Conservation (phyloP, 2,329 filamentous ascomycete genomes). For the Neocucurbitaria cava region DNA sequence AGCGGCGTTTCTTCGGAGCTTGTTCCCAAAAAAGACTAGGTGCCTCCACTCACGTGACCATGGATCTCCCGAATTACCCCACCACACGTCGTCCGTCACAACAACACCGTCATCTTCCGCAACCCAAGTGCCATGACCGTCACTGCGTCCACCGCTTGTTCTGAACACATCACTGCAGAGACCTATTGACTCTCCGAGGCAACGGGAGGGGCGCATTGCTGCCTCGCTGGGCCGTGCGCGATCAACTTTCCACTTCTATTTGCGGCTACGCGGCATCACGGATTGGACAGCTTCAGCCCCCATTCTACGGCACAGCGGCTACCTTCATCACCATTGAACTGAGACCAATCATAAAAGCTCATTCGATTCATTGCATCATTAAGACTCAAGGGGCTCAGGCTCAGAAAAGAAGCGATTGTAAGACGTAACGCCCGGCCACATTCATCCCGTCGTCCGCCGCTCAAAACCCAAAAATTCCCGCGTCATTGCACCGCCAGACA, state of each 20-base stretch:
- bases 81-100: slow-evolving; percentile 37
- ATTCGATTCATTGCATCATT: slow-evolving; percentile 43
- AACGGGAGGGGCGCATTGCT: slow-evolving; percentile 30
- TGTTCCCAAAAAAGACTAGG: slow-evolving; percentile 18
- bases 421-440: slow-evolving; percentile 46
- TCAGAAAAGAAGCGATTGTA: slow-evolving; percentile 45
- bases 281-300: slow-evolving; percentile 50
- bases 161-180: slow-evolving; percentile 1
- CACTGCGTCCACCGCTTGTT: slow-evolving; percentile 5
- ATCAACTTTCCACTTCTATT: slow-evolving; percentile 46
- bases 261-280: slow-evolving; percentile 49
- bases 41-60: slow-evolving; percentile 40
- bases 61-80: slow-evolving; percentile 40
- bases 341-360: slow-evolving; percentile 41
- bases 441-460: slow-evolving; percentile 33
- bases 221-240: slow-evolving; percentile 40
- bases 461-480: slow-evolving; percentile 39
- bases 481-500: slow-evolving; percentile 37
- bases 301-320: slow-evolving; percentile 49
- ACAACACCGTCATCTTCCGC: slow-evolving; percentile 27
- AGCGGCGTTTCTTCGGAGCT: slow-evolving; percentile 1
- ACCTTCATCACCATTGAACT: slow-evolving; percentile 36
- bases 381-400: slow-evolving; percentile 33
- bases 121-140: slow-evolving; percentile 16
- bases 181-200: slow-evolving; percentile 13